Base-by-base conservation (phyloP, 164 flowering plant species). In the Vitis rotundifolia region DNA sequence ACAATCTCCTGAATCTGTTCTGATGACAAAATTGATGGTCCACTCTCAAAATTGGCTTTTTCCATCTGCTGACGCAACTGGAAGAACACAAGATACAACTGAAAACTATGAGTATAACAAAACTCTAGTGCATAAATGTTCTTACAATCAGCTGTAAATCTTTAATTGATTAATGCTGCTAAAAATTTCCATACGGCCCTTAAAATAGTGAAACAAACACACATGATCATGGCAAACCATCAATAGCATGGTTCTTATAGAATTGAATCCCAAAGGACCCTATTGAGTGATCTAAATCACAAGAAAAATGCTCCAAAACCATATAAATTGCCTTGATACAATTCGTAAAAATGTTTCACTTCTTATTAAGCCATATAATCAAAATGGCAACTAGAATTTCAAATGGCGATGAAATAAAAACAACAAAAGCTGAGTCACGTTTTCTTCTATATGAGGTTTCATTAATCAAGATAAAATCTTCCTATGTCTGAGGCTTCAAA, bases 31-130 rank as follows among this genome's bases (percentile, higher is more conserved):
- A 89, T 69, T 28, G 88, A 80, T 68, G 92, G 78, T 69, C 47
- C 79, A 44, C 66, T 69, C 19, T 89, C 88, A 71, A 89, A 92
- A 67, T 83, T 73, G 11, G 87, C 86, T 62, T 76, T 66, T 75
- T 85, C 88, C 88, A 91, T 83, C 75, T 89, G 94, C 82, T 77
- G 78, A 64, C 71, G 90, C 70, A 94, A 65, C 98, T 94, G 87
- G 28, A 73, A 22, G 37, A 71, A 74, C 6, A 73, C 28, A 68
- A 68, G 48, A 67, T 0, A 11, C 6, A 57, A 13, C 14, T 29
- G 37, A 10, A 14, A n/a, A 11, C 14, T 28, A 19, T 61, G 2
- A 26, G 44, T 6, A 5, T 37, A 37, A 37, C 44, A 37, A 37
- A 37, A 37, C 44, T 37, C 44, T 37, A 37, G 44, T 37, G 44